These are phyloP conservation scores for Erysimum cheiranthoides DNA, from an alignment of 345 rosid genomes.

Conservation along the genomic window DNA sequence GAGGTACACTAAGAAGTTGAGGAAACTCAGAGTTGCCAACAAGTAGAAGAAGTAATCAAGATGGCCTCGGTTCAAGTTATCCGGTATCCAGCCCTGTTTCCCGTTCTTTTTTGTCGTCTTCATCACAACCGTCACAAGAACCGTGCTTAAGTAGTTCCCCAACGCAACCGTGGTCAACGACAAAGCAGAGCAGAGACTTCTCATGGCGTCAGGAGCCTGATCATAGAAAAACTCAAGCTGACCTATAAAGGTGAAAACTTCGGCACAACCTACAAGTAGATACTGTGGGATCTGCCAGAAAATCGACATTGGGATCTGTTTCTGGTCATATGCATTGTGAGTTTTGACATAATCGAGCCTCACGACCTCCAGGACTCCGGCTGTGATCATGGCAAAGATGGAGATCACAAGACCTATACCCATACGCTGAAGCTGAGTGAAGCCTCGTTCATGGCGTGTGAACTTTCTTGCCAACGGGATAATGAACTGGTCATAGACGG, in stretches of 20 bases:
- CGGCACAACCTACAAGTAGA: slow-evolving; percentile 56
- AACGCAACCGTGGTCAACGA: slow-evolving; percentile 53
- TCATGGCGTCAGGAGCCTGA: slow-evolving; percentile 62
- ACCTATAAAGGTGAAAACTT: slow-evolving; percentile 59
- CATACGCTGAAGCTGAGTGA: slow-evolving; percentile 95
- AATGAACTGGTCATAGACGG: slow-evolving; percentile 70
- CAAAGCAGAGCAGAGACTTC: slow-evolving; percentile 61
- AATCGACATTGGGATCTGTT: slow-evolving; percentile 72
- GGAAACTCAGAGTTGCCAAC: slow-evolving; percentile 64
- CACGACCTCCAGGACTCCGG: slow-evolving; percentile 71
- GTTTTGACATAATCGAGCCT: slow-evolving; percentile 64
- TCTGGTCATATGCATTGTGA: slow-evolving; percentile 68
- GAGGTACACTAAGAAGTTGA: slow-evolving; percentile 77
- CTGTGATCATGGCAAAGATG: slow-evolving; percentile 69
- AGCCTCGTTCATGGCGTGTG: slow-evolving; percentile 83
- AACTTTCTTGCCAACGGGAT: slow-evolving; percentile 72
- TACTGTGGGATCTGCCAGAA: slow-evolving; percentile 87
- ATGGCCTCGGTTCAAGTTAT: slow-evolving; percentile 56
- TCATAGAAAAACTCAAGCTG: slow-evolving; percentile 58
- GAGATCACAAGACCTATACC: slow-evolving; percentile 92
- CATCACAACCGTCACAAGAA: slow-evolving; percentile 51
- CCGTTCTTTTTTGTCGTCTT: slow-evolving; percentile 53
- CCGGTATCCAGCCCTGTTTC: slow-evolving; percentile 57
- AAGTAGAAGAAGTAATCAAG: slow-evolving; percentile 68
- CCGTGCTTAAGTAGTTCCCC: slow-evolving; percentile 56